A percentile compares a stretch with the other conserved stretches of the same genome.
These are phyloP conservation scores for Sugiyamaella castrensis DNA, from an alignment of 1,139 yeast genomes.

Conservation along the genomic window DNA sequence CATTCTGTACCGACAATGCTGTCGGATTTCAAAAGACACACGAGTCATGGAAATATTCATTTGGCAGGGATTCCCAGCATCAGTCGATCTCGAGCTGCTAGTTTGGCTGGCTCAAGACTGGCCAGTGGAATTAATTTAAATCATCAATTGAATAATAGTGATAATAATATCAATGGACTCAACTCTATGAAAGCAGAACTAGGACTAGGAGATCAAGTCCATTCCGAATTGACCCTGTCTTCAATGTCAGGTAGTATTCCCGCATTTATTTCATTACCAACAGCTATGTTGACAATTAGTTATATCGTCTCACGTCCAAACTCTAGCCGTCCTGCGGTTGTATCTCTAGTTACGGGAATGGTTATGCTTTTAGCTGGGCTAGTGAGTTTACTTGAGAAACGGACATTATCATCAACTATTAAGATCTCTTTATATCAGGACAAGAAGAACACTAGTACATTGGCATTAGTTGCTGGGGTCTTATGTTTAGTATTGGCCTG, in stretches of 20 bases:
- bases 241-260: conserved; percentile 35
- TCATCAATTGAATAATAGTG: not conserved
- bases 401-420: not conserved
- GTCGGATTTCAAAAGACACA: conserved; percentile 39
- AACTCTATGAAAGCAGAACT: not conserved
- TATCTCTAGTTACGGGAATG: conserved; percentile 28
- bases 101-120: conserved; percentile 9
- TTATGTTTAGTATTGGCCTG: conserved; percentile 25
- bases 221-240: conserved; percentile 8
- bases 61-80: conserved; percentile 5
- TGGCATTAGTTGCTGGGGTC: conserved; percentile 24
- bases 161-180: too few relatives aligned
- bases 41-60: conserved; percentile 27
- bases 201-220: not conserved
- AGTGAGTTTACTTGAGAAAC: conserved; percentile 25
- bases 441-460: conserved; percentile 18
- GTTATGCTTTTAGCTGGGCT: conserved; percentile 29
- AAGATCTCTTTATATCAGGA: not conserved
- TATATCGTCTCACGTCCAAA: conserved; percentile 21
- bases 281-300: conserved; percentile 34
- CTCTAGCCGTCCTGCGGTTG: conserved; percentile 14
- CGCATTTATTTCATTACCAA: conserved; percentile 38
- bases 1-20: conserved; percentile 40
- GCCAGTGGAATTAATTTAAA: conserved; percentile 12
- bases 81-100: conserved; percentile 2